These are phyloP conservation scores for Capsicum baccatum DNA, from an alignment of 257 asterid species.

Conservation along the genomic window DNA sequence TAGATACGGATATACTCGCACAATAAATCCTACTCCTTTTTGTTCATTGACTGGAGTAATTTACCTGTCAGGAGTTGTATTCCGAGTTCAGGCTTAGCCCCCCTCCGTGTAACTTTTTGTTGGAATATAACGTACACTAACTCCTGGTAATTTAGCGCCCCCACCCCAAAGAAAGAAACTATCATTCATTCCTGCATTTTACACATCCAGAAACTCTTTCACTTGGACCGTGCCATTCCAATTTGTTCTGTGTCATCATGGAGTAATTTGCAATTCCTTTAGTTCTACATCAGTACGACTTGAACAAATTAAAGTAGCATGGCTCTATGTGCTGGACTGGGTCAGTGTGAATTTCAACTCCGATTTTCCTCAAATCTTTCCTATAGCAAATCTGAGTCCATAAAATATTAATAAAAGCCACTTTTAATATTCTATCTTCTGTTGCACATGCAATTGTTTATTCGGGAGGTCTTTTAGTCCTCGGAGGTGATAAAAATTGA, in stretches of 20 bases:
- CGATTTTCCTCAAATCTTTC: neutral
- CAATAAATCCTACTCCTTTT: too few species aligned
- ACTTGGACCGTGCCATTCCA: constrained; percentile 4
- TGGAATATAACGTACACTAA: too few species aligned
- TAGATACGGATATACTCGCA: too few species aligned
- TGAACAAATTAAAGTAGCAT: neutral
- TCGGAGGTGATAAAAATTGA: neutral
- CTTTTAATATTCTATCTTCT: neutral
- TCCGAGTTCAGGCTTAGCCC: too few species aligned
- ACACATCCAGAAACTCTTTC: neutral
- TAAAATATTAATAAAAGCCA: neutral
- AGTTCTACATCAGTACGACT: neutral
- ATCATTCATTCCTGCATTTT: neutral
- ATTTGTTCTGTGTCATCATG: neutral
- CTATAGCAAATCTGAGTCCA: neutral
- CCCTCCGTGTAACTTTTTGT: too few species aligned
- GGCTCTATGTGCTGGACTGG: neutral
- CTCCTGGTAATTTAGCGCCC: too few species aligned
- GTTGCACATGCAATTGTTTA: neutral
- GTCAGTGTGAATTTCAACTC: neutral
- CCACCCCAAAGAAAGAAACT: neutral
- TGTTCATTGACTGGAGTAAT: too few species aligned
- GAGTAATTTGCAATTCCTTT: constrained; percentile 23
- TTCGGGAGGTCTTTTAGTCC: neutral
- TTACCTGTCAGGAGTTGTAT: too few species aligned